Evolutionary conservation across 2,329 filamentous ascomycete species (phyloP).

Genomic region (Talaromyces sp.): DNA sequence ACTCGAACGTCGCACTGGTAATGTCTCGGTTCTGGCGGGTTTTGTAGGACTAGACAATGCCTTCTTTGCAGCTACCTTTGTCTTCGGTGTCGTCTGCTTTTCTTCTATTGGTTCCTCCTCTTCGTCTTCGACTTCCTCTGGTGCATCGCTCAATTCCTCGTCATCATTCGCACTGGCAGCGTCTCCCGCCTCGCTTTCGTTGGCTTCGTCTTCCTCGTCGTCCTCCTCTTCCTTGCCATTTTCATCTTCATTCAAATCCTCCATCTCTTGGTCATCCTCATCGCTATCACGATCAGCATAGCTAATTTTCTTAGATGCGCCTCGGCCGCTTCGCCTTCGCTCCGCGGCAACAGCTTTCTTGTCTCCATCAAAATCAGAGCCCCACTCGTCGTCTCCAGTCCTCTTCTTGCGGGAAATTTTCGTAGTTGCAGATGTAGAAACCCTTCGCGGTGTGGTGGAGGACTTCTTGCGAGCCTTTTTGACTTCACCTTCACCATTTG

Average conservation of each 20-base stretch:
- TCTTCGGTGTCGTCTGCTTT: constrained; percentile 3
- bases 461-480: constrained; percentile 35
- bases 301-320: constrained; percentile 35
- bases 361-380: constrained; percentile 42
- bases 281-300: constrained; percentile 46
- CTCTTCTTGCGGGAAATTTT: constrained; percentile 37
- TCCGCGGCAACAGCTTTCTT: constrained; percentile 30
- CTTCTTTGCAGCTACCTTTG: constrained; percentile 1
- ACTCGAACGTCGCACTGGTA: constrained; percentile 19
- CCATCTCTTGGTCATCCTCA: constrained; percentile 44
- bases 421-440: constrained; percentile 25
- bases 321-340: constrained; percentile 41
- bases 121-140: background rate
- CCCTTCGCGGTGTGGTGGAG: constrained; percentile 32
- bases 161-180: constrained; percentile 4
- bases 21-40: constrained; percentile 8
- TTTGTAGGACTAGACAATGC: constrained; percentile 9
- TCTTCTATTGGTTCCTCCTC: constrained; percentile 4
- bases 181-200: constrained; percentile 12
- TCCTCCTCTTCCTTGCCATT: constrained; percentile 27
- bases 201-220: constrained; percentile 34
- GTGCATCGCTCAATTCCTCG: constrained; percentile 16
- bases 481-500: constrained; percentile 26
- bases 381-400: constrained; percentile 41
- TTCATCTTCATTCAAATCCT: constrained; percentile 33